phyloP scores from a whole-genome alignment of 306 rosid genomes.

The Adenanthera pavonina region DNA sequence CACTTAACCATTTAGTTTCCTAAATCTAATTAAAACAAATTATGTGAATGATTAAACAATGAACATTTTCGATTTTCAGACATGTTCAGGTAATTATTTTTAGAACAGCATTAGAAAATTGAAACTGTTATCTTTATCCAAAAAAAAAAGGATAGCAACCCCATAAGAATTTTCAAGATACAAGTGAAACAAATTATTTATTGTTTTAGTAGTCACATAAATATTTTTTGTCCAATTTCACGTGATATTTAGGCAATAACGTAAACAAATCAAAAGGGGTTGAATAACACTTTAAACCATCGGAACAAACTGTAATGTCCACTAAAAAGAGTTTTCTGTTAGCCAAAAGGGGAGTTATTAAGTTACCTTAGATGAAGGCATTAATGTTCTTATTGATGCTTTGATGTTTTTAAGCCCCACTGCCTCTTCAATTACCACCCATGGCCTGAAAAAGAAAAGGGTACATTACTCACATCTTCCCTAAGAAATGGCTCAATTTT shows the following conservation, averaged over 20 bases:
- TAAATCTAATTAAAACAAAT: too few relatives aligned
- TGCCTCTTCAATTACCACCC: constrained; percentile 60
- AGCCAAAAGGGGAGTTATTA: neutral
- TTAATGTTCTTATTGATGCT: constrained; percentile 51
- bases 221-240: neutral
- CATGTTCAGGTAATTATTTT: too few relatives aligned
- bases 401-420: constrained; percentile 41
- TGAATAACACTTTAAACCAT: constrained; percentile 2
- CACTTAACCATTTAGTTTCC: too few relatives aligned
- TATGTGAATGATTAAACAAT: too few relatives aligned
- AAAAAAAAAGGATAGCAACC: neutral
- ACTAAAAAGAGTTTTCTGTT: constrained; percentile 22
- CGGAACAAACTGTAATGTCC: neutral
- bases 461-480: neutral
- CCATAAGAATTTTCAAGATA: neutral
- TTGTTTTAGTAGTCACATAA: neutral
- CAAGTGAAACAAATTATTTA: neutral
- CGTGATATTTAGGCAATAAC: neutral
- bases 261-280: neutral
- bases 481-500: neutral
- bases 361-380: constrained; percentile 58
- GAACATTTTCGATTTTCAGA: too few relatives aligned
- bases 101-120: neutral
- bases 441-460: constrained; percentile 68
- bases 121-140: neutral